A percentile compares a stretch with the other conserved stretches of the same genome.
Conservation (phyloP, 352 stramenopile species). For the Phytopythium helicoides region DNA sequence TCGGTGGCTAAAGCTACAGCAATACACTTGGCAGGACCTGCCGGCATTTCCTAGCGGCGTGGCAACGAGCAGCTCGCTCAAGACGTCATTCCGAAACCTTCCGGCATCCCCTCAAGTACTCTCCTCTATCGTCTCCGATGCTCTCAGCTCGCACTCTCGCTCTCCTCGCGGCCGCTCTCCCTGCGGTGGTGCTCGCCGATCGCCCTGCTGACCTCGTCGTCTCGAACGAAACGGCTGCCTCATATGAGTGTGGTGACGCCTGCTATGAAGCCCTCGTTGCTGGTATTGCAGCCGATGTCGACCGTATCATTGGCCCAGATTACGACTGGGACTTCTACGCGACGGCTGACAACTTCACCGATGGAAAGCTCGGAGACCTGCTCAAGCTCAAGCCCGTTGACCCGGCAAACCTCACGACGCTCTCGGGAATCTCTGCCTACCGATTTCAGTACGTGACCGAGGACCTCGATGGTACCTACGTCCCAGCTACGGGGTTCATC, state of each 20-base stretch:
- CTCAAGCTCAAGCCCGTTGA: slow-evolving; percentile 11
- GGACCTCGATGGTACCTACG: slow-evolving; percentile 7
- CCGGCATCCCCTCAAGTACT: no score
- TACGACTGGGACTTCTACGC: slow-evolving; percentile 13
- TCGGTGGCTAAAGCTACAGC: no score
- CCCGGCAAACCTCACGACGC: slow-evolving; percentile 2
- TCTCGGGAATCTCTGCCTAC: slow-evolving; percentile 9
- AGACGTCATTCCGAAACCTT: no score
- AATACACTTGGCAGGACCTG: no score
- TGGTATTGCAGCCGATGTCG: neutral
- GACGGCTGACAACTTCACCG: slow-evolving; percentile 9
- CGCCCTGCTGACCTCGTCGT: slow-evolving; percentile 4
- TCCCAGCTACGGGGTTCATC: slow-evolving; percentile 10
- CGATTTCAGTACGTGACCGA: slow-evolving; percentile 11
- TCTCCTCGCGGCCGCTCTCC: no score
- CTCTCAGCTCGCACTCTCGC: no score
- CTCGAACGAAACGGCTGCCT: neutral
- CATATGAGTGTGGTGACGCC: slow-evolving; percentile 3
- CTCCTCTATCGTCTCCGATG: no score
- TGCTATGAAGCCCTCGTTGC: slow-evolving; percentile 7
- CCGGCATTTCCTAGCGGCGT: no score
- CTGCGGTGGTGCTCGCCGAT: neutral
- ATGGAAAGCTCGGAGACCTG: neutral
- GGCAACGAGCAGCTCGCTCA: no score
- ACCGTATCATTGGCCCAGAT: slow-evolving; percentile 1